phyloP scores from a whole-genome alignment of 305 asterid species.

The Andrographis paniculata region DNA sequence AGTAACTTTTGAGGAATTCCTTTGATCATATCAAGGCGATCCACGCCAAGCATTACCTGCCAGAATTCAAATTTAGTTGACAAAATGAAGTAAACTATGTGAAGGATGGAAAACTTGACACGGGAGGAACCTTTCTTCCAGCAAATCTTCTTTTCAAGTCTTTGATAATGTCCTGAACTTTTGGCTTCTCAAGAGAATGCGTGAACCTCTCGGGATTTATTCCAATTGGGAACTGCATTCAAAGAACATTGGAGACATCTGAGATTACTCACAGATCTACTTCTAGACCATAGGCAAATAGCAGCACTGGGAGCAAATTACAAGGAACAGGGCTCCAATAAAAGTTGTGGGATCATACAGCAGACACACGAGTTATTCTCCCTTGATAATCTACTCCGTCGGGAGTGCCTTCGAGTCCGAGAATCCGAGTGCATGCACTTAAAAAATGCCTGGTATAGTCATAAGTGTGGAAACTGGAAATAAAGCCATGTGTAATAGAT shows the following conservation, averaged over 20 bases:
- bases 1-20: conserved; percentile 94
- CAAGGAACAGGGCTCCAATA: too few species aligned
- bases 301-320: background rate
- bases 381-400: conserved; percentile 99
- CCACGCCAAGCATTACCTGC: conserved; percentile 95
- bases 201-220: conserved; percentile 83
- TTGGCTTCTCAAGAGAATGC: conserved; percentile 72
- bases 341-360: conserved; percentile 56
- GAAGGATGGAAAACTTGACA: background rate
- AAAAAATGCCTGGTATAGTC: conserved; percentile 98
- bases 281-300: too few species aligned
- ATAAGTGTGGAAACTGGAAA: conserved; percentile 83
- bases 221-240: conserved; percentile 87
- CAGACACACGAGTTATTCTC: conserved; percentile 94
- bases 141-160: conserved; percentile 81
- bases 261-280: too few species aligned
- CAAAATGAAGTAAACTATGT: background rate
- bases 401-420: conserved; percentile 99
- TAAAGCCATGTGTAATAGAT: conserved; percentile 15
- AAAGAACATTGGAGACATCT: background rate
- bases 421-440: conserved; percentile 97
- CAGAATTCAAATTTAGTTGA: conserved; percentile 18
- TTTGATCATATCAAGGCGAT: conserved; percentile 89
- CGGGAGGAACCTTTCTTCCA: conserved; percentile 57
- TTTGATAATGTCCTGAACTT: conserved; percentile 57